Evolutionary conservation across 2,329 filamentous ascomycete genomes (phyloP).

Genomic region (Colletotrichum sojae): DNA sequence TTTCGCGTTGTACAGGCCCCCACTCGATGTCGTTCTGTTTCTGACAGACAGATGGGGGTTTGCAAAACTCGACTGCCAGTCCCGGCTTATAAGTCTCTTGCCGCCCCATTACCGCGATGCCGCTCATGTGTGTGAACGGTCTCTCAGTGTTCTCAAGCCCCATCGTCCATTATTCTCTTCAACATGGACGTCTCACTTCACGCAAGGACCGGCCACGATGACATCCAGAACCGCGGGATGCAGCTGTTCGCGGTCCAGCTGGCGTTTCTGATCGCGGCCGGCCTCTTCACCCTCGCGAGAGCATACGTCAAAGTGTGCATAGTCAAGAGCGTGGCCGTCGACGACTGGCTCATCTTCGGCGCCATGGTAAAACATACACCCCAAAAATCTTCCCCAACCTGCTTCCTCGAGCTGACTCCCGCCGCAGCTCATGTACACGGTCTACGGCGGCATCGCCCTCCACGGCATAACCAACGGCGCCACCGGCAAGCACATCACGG

Average conservation of each 20-base stretch:
- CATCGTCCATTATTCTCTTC: neutral
- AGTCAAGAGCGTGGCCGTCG: slow-evolving; percentile 57
- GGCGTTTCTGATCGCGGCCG: slow-evolving; percentile 52
- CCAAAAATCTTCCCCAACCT: neutral
- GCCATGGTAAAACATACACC: slow-evolving; percentile 55
- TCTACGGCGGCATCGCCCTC: slow-evolving; percentile 50
- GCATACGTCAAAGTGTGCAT: slow-evolving; percentile 61
- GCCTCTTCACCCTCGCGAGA: slow-evolving; percentile 56
- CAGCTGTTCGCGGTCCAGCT: slow-evolving; percentile 44
- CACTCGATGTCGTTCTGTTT: neutral
- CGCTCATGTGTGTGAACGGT: neutral
- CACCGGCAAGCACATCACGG: slow-evolving; percentile 45
- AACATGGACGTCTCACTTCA: slow-evolving; percentile 26
- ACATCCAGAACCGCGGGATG: slow-evolving; percentile 32
- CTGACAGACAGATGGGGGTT: neutral
- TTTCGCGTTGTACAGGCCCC: slow-evolving; percentile 10
- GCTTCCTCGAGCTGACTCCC: neutral
- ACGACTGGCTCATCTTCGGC: slow-evolving; percentile 63
- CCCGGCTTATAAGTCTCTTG: slow-evolving; percentile 14
- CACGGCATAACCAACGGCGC: slow-evolving; percentile 49
- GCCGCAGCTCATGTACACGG: slow-evolving; percentile 52
- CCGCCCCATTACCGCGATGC: neutral
- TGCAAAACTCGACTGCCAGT: neutral
- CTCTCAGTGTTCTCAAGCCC: neutral
- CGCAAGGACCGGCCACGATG: slow-evolving; percentile 3